Conservation (phyloP, 495 filamentous ascomycete genomes). For the Penicillium crystallinum region DNA sequence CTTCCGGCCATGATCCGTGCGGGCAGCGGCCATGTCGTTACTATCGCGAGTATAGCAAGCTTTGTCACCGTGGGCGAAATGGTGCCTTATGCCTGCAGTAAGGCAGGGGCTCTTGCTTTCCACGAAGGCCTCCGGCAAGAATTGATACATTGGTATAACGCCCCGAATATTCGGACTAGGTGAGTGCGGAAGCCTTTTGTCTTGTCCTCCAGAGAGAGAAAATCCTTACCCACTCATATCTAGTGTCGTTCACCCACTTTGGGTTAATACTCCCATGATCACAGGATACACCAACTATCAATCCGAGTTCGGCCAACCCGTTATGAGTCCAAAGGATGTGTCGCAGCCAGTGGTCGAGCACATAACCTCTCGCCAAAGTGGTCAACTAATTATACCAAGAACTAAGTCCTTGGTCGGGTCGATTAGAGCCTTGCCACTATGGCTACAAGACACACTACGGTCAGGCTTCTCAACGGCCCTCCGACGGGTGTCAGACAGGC, state of each 20-base stretch:
- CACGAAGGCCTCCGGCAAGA: slow-evolving; percentile 36
- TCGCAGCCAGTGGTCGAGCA: too few species aligned
- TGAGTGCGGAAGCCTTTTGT: neutral
- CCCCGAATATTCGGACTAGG: slow-evolving; percentile 22
- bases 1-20: slow-evolving; percentile 47
- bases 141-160: slow-evolving; percentile 19
- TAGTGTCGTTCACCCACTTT: slow-evolving; percentile 32
- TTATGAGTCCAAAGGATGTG: neutral
- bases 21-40: slow-evolving; percentile 50
- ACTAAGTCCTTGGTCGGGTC: too few species aligned
- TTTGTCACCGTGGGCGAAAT: slow-evolving; percentile 35
- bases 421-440: too few species aligned
- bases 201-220: too few species aligned
- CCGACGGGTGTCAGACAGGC: too few species aligned
- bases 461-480: too few species aligned
- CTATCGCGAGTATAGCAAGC: slow-evolving; percentile 41
- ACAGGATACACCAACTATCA: slow-evolving; percentile 49
- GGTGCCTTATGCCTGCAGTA: slow-evolving; percentile 41
- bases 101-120: slow-evolving; percentile 43
- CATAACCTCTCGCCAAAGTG: too few species aligned
- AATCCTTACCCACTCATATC: neutral
- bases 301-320: slow-evolving; percentile 42
- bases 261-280: slow-evolving; percentile 55
- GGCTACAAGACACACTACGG: too few species aligned
- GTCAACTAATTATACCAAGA: too few species aligned